These are phyloP conservation scores for Zasmidium cellare DNA, from an alignment of 2,329 filamentous ascomycete species.

Conservation along the genomic window DNA sequence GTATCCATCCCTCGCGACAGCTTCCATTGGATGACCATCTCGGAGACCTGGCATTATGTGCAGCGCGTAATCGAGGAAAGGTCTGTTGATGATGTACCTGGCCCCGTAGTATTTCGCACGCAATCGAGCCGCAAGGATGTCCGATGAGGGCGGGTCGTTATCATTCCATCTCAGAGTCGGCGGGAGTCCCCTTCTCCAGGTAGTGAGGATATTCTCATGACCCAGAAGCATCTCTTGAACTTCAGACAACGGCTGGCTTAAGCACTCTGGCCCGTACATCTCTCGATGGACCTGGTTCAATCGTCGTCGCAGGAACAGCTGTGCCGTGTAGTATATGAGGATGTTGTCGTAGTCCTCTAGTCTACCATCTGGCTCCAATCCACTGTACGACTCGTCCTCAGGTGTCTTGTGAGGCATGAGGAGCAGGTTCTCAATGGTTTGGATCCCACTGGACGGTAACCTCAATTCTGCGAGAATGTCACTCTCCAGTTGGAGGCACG, in stretches of 20 bases:
- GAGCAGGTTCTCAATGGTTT: constrained; percentile 59
- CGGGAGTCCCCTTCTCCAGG: constrained; percentile 56
- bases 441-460: constrained; percentile 62
- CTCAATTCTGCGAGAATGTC: constrained; percentile 86
- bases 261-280: constrained; percentile 47
- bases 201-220: constrained; percentile 43
- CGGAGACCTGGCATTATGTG: constrained; percentile 45
- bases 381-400: constrained; percentile 29
- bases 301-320: constrained; percentile 60
- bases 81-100: constrained; percentile 83
- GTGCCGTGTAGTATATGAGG: constrained; percentile 61
- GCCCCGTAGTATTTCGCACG: constrained; percentile 95
- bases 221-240: constrained; percentile 32
- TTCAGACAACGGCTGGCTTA: constrained; percentile 20
- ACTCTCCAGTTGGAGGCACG: constrained; percentile 88
- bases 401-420: constrained; percentile 63
- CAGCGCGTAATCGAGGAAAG: constrained; percentile 65
- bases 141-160: constrained; percentile 66
- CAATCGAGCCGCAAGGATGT: constrained; percentile 80
- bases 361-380: constrained; percentile 20
- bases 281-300: constrained; percentile 58
- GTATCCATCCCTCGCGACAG: constrained; percentile 31
- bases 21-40: constrained; percentile 23
- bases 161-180: constrained; percentile 62
- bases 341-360: constrained; percentile 38